phyloP scores from a whole-genome alignment of 1,284 basidiomycete species.

The Sanghuangporus weigelae region DNA sequence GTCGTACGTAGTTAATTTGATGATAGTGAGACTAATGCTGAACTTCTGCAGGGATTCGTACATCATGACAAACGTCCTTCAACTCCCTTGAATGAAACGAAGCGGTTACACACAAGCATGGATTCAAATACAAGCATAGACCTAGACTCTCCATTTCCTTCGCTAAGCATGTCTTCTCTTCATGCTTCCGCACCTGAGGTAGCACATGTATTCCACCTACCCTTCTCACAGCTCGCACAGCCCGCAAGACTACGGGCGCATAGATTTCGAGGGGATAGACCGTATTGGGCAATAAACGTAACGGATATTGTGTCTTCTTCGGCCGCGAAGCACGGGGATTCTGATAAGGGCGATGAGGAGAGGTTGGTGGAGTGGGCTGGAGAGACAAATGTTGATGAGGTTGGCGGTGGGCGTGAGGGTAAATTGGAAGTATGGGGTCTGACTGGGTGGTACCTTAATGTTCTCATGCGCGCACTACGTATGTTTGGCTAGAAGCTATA shows the following conservation, averaged over 20 bases:
- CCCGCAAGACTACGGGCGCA: conserved; percentile 43
- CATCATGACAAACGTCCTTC: conserved; percentile 28
- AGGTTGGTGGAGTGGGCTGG: conserved; percentile 7
- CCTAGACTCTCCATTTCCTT: conserved; percentile 49
- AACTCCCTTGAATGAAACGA: conserved; percentile 8
- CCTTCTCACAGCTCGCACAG: conserved; percentile 46
- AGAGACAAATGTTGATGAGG: conserved; percentile 32
- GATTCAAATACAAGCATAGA: conserved; percentile 18
- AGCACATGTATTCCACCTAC: conserved; percentile 63
- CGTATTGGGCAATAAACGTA: conserved; percentile 67
- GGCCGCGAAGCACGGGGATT: background rate
- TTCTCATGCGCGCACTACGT: conserved; percentile 49
- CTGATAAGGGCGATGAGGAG: background rate
- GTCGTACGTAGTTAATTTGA: conserved; percentile 45
- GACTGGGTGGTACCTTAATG: conserved; percentile 73
- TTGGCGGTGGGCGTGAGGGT: conserved; percentile 37
- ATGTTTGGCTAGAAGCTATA: conserved; percentile 30
- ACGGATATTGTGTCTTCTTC: conserved; percentile 46
- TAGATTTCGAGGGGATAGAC: conserved; percentile 49
- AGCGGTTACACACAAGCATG: background rate
- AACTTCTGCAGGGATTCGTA: conserved; percentile 53
- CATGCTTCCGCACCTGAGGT: conserved; percentile 58
- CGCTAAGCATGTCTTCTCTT: conserved; percentile 49
- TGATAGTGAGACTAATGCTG: background rate
- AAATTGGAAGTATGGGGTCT: conserved; percentile 73